Evolutionary conservation across 2,329 filamentous ascomycete genomes (phyloP).

Genomic region (Hymenoscyphus linearis): DNA sequence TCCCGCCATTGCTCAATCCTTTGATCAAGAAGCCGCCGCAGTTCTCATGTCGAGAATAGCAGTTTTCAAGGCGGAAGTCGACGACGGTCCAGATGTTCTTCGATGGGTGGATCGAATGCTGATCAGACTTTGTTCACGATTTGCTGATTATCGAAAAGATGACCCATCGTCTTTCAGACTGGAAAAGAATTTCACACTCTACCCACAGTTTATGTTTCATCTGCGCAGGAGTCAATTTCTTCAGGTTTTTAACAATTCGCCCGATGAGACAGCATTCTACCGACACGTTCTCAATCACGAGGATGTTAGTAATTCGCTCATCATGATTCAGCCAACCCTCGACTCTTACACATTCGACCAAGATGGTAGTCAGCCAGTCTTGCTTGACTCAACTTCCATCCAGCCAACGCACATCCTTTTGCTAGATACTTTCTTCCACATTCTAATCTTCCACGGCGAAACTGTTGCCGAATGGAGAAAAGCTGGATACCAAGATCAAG

Average conservation of each 20-base stretch:
- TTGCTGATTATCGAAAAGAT: slow-evolving; percentile 97
- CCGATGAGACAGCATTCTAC: slow-evolving; percentile 98
- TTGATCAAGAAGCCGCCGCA: slow-evolving; percentile 95
- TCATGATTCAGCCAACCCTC: slow-evolving; percentile 98
- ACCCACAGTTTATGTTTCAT: slow-evolving; percentile 99
- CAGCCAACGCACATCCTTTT: slow-evolving; percentile 90
- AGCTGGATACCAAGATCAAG: slow-evolving; percentile 94
- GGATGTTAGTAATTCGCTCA: slow-evolving; percentile 90
- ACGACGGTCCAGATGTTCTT: slow-evolving; percentile 96
- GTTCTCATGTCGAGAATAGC: slow-evolving; percentile 99
- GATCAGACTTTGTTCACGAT: slow-evolving; percentile 90
- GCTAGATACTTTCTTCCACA: slow-evolving; percentile 98
- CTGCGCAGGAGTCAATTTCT: slow-evolving; percentile 93
- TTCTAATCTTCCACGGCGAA: slow-evolving; percentile 97
- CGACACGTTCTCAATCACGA: slow-evolving; percentile 95
- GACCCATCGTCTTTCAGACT: slow-evolving; percentile 94
- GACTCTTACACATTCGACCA: slow-evolving; percentile 98
- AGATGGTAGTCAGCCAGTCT: slow-evolving; percentile 85
- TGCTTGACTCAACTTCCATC: slow-evolving; percentile 93
- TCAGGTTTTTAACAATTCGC: slow-evolving; percentile 99
- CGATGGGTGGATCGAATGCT: slow-evolving; percentile 99
- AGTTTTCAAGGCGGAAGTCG: slow-evolving; percentile 97
- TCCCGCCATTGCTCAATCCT: slow-evolving; percentile 90
- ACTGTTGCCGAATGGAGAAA: slow-evolving; percentile 98
- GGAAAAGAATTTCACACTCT: slow-evolving; percentile 98